Base-by-base conservation (phyloP, 1,139 yeast species). In the Suhomyces wounanorum region DNA sequence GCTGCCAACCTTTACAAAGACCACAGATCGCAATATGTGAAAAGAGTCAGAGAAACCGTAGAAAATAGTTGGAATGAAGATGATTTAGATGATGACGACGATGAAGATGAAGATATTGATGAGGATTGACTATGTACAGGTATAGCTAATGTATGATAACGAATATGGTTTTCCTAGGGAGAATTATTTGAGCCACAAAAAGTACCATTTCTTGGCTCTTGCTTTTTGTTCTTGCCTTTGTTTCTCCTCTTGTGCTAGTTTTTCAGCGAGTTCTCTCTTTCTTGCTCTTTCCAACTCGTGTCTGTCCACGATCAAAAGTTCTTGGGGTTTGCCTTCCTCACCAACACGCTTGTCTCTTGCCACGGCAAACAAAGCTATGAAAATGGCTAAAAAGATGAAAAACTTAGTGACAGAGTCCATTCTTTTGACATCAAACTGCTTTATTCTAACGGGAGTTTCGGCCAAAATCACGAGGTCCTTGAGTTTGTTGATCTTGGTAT, bases 1-100 rank as follows among this genome's bases (percentile, higher is more conserved):
- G 99, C 99, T 3, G 97, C 99, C 1, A 92, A 91, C 58, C 76
- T 94, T 65, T 94, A 90, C 72, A 89, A 91, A 67, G 99, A 94
- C 66, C 98, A 95, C 68, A 83, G 96, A 58, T 85, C 94, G 37
- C 97, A 92, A 70, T 94, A 94, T 66, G 83, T 87, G 52, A 90
- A 91, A 66, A 74, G 97, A 57, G 99, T 94, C 26, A 82, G 95
- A 59, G 96, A 91, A 66, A 90, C 97, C 0, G 99, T 94, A 46
- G 99, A 94, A 62, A 85, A 79, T 56, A 87, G 94, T 59, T 89
- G 96, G 96, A 75, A 77, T 43, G 86, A 82, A 56, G 85, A 82
- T 53, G 79, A 81, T 54, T 70, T 72, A 46, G 84, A 79, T 11
- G 85, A 83, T 49, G 92, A 84, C 2, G 44, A 42, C 14, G 44